Percentiles rank a stretch among this genome's conserved stretches.
phyloP scores from a whole-genome alignment of 441 rosid species.

The Brassica balearica region DNA sequence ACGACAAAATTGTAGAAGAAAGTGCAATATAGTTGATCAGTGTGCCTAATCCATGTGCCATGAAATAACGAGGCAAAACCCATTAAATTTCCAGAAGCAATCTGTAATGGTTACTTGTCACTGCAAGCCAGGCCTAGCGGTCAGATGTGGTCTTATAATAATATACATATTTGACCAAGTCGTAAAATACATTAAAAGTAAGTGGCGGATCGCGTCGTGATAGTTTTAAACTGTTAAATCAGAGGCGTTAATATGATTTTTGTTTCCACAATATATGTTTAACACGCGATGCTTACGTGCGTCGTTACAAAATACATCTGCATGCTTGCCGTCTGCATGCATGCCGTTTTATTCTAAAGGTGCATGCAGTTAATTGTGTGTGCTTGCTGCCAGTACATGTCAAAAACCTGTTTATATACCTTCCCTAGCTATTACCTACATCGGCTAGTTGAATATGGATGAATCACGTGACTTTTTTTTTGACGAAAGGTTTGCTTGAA shows the following conservation, averaged over 20 bases:
- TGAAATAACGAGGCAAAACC: slow-evolving; percentile 25
- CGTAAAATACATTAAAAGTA: not conserved
- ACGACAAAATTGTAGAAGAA: slow-evolving; percentile 5
- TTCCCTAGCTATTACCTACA: slow-evolving; percentile 16
- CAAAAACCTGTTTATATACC: slow-evolving; percentile 13
- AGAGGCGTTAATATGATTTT: not conserved
- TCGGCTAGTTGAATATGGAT: slow-evolving; percentile 14
- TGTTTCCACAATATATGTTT: not conserved
- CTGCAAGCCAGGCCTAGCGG: not conserved
- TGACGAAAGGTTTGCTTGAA: not conserved
- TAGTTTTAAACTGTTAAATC: not conserved
- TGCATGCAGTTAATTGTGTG: slow-evolving; percentile 11
- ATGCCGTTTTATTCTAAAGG: slow-evolving; percentile 4
- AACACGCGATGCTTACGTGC: not conserved
- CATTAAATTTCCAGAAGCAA: slow-evolving; percentile 16
- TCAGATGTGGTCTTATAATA: not conserved
- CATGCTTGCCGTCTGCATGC: slow-evolving; percentile 23
- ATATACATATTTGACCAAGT: slow-evolving; percentile 3
- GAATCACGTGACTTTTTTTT: not conserved
- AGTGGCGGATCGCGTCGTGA: slow-evolving; percentile 5
- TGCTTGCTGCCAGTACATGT: not conserved
- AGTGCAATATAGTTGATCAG: not conserved
- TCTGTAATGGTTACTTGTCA: slow-evolving; percentile 25
- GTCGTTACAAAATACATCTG: not conserved
- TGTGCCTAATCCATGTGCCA: slow-evolving; percentile 21